Percentiles rank a stretch among this genome's conserved stretches.
Conservation (phyloP, 2,329 filamentous ascomycete genomes). For the Epichloe scottii region DNA sequence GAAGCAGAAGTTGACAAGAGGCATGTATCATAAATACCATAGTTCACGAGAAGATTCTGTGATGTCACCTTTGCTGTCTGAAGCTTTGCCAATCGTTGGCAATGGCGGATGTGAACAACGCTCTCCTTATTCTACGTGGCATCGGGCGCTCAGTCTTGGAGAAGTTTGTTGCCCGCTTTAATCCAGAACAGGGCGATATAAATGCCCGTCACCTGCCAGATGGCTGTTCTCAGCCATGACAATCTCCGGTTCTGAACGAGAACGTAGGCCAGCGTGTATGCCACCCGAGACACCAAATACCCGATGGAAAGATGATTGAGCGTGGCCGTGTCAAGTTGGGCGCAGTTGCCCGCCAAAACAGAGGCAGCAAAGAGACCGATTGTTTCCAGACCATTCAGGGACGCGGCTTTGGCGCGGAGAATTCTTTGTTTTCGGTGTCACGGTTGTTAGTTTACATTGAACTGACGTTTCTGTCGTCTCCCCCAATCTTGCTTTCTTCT, state of each 20-base stretch:
- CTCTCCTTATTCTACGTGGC: too few species aligned
- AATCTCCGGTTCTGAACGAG: conserved; percentile 27
- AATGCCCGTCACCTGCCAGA: conserved; percentile 25
- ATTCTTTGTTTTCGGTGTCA: conserved; percentile 39
- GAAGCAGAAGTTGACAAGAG: neutral
- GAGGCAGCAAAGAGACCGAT: conserved; percentile 30
- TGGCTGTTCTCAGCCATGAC: conserved; percentile 24
- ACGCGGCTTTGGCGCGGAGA: conserved; percentile 38
- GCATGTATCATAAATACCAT: too few species aligned
- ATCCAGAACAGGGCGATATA: conserved; percentile 27
- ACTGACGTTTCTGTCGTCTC: neutral
- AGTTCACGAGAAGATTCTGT: too few species aligned
- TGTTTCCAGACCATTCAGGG: conserved; percentile 31
- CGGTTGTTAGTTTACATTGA: neutral
- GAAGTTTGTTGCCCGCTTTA: conserved; percentile 23
- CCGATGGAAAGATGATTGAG: conserved; percentile 28
- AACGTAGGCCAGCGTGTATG: conserved; percentile 32
- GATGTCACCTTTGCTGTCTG: too few species aligned
- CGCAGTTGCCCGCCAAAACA: conserved; percentile 32
- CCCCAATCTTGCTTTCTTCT: neutral
- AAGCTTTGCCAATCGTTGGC: too few species aligned
- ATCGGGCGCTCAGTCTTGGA: neutral
- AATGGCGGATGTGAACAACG: too few species aligned
- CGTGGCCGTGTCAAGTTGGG: conserved; percentile 22
- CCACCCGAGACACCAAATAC: conserved; percentile 27